Evolutionary conservation across 345 rosid genomes (phyloP).

Genomic region (Boechera divaricarpa): DNA sequence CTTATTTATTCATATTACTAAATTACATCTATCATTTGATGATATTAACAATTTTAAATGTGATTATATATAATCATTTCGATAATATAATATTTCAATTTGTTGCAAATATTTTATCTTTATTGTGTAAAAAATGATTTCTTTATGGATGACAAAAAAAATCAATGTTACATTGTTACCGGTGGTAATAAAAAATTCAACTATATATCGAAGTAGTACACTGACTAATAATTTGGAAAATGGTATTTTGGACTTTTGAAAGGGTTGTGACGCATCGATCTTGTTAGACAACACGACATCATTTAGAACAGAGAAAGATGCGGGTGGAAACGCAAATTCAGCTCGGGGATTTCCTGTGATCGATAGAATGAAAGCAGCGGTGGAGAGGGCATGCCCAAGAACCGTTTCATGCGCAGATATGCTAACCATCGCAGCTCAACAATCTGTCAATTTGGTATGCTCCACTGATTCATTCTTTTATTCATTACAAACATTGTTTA

Average conservation of each 20-base stretch:
- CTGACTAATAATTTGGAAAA: slow-evolving; percentile 3
- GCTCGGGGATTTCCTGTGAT: slow-evolving; percentile 65
- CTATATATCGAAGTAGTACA: not conserved
- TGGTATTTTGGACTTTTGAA: not conserved
- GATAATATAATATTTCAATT: not conserved
- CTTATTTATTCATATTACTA: not conserved
- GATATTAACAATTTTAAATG: not conserved
- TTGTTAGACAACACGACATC: slow-evolving; percentile 59
- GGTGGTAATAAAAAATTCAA: not conserved
- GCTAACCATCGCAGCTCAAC: slow-evolving; percentile 68
- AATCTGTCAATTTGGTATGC: slow-evolving; percentile 61
- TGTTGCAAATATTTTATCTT: not conserved
- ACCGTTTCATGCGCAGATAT: slow-evolving; percentile 78
- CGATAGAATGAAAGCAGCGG: slow-evolving; percentile 58
- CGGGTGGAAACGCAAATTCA: slow-evolving; percentile 49
- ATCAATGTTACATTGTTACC: not conserved
- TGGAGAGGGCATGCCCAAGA: slow-evolving; percentile 59
- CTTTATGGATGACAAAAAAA: not conserved
- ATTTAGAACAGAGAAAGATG: slow-evolving; percentile 60
- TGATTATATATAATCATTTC: not conserved
- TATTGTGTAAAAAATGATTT: not conserved
- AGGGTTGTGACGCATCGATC: slow-evolving; percentile 79
- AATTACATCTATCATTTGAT: not conserved
- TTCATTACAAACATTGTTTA: not conserved
- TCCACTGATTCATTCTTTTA: not conserved